Evolutionary conservation across 257 asterid genomes (phyloP), one percentile per base, ranked within the genome.

Genomic region (Schizonepeta tenuifolia): DNA sequence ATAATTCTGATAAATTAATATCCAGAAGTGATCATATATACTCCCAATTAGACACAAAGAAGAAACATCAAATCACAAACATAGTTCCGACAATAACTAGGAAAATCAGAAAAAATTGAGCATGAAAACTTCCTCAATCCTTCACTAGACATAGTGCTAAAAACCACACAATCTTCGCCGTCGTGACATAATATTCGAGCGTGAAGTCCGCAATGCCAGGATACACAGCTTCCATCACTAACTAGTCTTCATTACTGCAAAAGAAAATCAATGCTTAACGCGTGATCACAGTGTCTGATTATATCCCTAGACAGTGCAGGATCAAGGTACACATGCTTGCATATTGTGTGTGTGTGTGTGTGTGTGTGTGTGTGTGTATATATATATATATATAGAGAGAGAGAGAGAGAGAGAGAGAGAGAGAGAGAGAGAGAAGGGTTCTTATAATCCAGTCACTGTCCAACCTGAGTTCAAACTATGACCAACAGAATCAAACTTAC

Each of bases 221-320:
- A 36, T 9, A 35, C 40, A 49, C 22, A n/a, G 26, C 66, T 53
- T 12, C 33, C 46, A 21, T n/a, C 56, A 38, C 35, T 36, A 12
- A 18, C 54, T 22, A 6, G 9, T 46, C 40, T 21, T 75, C 73
- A 75, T 1, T 75, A 65, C 79, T 75, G 79, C 70, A 67, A 49
- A 49, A 26, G 15, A 74, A 31, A 24, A 14, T 7, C n/a, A 17
- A 31, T n/a, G 12, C 12, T 63, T 10, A 46, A 9, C 11, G 26
- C 40, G 43, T 38, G 12, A 38, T 38, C 9, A 38, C 4, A 36
- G 10, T 7, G 41, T 8, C 10, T 7, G 9, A n/a, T 1, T n/a
- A n/a, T 14, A 6, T 6, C 9, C 4, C 22, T 15, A 49, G n/a
- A n/a, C 22, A 5, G n/a, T 15, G 54, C 21, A 49, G 9, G 55